Evolutionary conservation across 208 protist genomes (phyloP).

Genomic region (Trypanosoma boissoni): DNA sequence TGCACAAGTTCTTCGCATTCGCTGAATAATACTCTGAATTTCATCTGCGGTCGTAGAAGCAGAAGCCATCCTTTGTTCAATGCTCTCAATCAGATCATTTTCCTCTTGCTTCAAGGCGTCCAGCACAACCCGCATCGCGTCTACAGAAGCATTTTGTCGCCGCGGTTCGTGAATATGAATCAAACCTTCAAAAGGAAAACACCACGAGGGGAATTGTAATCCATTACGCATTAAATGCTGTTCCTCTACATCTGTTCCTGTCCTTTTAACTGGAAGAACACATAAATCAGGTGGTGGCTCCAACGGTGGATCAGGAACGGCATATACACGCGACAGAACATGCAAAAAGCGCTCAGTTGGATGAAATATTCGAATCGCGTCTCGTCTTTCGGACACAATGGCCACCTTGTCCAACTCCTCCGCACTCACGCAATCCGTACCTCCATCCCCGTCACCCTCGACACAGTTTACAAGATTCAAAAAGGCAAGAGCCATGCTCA

Average conservation of each 20-base stretch:
- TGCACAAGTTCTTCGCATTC: conserved; percentile 34
- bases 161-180: conserved; percentile 25
- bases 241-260: not conserved
- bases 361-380: conserved; percentile 59
- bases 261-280: conserved; percentile 7
- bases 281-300: conserved; percentile 14
- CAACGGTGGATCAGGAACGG: conserved; percentile 17
- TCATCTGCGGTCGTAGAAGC: conserved; percentile 29
- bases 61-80: conserved; percentile 30
- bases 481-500: not conserved
- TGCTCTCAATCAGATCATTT: conserved; percentile 29
- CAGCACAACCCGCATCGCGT: conserved; percentile 32
- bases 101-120: conserved; percentile 49
- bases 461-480: not conserved
- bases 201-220: conserved; percentile 14
- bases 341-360: conserved; percentile 35
- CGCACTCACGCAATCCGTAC: conserved; percentile 6
- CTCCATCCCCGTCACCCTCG: too few species aligned
- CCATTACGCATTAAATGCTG: not conserved
- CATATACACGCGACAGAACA: conserved; percentile 26
- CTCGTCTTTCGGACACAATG: conserved; percentile 38
- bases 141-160: conserved; percentile 13
- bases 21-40: conserved; percentile 31
- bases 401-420: conserved; percentile 12
- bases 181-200: conserved; percentile 28